phyloP scores from a whole-genome alignment of 257 asterid species.

The Misopates orontium region DNA sequence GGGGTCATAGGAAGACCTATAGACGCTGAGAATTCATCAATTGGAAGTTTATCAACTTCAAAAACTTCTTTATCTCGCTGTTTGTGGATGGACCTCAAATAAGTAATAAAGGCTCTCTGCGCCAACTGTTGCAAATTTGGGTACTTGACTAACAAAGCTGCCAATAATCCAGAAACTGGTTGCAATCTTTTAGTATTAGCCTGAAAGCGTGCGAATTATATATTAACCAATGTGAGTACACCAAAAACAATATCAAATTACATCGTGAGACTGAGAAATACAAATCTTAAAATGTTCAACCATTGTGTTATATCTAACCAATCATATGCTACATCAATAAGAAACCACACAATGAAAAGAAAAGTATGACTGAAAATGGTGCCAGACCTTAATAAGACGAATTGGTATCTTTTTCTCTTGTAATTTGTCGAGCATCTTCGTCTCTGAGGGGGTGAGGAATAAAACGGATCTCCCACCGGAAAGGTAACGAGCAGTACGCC shows the following conservation, averaged over 20 bases:
- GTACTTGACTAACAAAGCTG: constrained; percentile 79
- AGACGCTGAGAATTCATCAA: constrained; percentile 82
- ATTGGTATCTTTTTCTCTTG: constrained; percentile 83
- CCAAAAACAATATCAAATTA: constrained; percentile 6
- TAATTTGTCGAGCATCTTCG: constrained; percentile 74
- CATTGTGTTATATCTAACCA: background rate
- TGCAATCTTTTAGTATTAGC: constrained; percentile 72
- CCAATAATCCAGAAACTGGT: constrained; percentile 75
- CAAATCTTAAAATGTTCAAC: background rate
- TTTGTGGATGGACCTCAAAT: constrained; percentile 75
- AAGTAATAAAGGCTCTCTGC: constrained; percentile 85
- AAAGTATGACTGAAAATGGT: constrained; percentile 10
- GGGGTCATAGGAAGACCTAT: constrained; percentile 98
- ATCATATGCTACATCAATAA: constrained; percentile 15
- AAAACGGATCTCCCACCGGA: constrained; percentile 85
- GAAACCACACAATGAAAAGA: background rate
- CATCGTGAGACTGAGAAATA: background rate
- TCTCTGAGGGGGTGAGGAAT: constrained; percentile 82
- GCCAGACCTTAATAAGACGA: constrained; percentile 56
- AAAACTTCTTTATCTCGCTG: constrained; percentile 85
- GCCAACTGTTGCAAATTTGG: constrained; percentile 74
- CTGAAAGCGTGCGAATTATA: constrained; percentile 39
- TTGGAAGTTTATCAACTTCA: constrained; percentile 71
- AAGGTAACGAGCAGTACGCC: constrained; percentile 94
- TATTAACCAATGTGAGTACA: background rate